Conservation (phyloP, 1,139 yeast species). For the Magnusiomyces paraingens region DNA sequence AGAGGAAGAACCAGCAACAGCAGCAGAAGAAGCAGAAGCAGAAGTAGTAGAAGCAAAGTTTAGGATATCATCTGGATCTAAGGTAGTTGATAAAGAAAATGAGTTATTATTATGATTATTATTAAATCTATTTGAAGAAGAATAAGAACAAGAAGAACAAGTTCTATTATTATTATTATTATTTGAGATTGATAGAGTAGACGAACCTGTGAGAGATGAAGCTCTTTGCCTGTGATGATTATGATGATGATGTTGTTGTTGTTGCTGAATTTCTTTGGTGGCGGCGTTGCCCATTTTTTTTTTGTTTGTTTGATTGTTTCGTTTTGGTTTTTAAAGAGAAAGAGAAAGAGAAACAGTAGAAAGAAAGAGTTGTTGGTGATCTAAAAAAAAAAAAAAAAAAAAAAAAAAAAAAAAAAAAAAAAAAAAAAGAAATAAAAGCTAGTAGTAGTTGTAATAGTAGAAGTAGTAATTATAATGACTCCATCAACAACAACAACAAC, state of each 20-base stretch:
- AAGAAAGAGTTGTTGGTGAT: neutral
- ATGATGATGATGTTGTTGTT: neutral
- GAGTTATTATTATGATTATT: too few species aligned
- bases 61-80: too few species aligned
- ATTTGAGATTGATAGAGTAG: neutral
- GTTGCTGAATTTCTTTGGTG: neutral
- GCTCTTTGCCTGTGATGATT: neutral
- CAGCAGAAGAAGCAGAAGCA: too few species aligned
- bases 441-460: too few species aligned
- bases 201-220: neutral
- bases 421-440: constrained; percentile 1
- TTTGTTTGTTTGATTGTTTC: neutral
- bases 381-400: neutral
- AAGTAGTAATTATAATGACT: constrained; percentile 23
- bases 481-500: constrained; percentile 22
- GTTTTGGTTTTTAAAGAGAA: neutral
- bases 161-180: neutral
- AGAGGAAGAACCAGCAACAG: too few species aligned
- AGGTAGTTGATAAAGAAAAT: too few species aligned
- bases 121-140: too few species aligned
- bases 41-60: too few species aligned
- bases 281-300: neutral
- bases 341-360: neutral
- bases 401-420: neutral
- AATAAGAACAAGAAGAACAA: neutral